Base-by-base conservation (phyloP, 2,329 filamentous ascomycete genomes). In the Aspergillus neotritici region DNA sequence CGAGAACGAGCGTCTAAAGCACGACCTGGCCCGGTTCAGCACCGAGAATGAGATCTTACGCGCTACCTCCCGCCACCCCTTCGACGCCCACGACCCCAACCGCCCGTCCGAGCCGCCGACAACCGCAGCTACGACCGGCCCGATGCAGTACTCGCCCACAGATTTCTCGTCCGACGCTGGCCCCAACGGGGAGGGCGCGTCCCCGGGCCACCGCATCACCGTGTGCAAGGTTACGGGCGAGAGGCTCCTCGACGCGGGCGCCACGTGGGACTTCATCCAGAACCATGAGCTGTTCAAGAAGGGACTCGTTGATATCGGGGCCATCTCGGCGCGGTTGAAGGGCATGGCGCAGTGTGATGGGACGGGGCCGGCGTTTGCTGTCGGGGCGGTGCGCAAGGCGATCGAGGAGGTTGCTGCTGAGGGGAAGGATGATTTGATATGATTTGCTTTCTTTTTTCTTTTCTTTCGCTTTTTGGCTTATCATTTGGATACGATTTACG, bases 11-110 rank as follows among this genome's bases (percentile, higher is more conserved):
- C 82, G 84, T 29, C 73, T 97, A 21, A 91, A 87, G 67, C 80
- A 85, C 14, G 84, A 94, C 58, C 74, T 96, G 21, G 86, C 93
- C 53, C 86, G 86, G 60, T 81, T 87, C 41, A 83, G 82, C 48
- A 95, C 88, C 7, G 90, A 97, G 64, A 96, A 96, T 64, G 87
- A 96, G 67, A 90, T 96, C 41, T 73, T 97, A 30, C 84, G 88
- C 36, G 88, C 88, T 5, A 94, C 88, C 1, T 82, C 83, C 49
- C 54, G 35, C 11, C 49, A 56, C 51, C 51, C 56, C 61, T 60
- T 59, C 67, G 57, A 65, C 63, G 43, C 64, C 72, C 62, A 62
- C 28, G 51, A 46, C 28, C 47, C 54, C 4, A 59, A 65, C 15
- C 72, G 3, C 7, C 21, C 21, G 7, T 25, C 21, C 7, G 7